Conservation (phyloP, 2,329 filamentous ascomycete genomes). For the Proliferodiscus dingleyae region DNA sequence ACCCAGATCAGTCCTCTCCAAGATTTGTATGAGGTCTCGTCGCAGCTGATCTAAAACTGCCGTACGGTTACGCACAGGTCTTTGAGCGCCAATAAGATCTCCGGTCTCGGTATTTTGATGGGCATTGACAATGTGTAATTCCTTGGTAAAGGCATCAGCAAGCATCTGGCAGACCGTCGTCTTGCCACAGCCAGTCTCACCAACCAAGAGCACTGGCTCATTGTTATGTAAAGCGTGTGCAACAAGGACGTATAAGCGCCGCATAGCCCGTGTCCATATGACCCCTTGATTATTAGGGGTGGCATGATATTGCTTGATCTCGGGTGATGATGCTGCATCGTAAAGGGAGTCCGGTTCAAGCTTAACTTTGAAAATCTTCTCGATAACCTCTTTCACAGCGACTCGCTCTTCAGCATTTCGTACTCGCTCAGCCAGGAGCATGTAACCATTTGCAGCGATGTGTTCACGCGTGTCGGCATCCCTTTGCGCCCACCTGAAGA, state of each 20-base stretch:
- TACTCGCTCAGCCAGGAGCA: conserved; percentile 92
- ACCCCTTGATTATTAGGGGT: conserved; percentile 57
- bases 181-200: conserved; percentile 96
- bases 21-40: conserved; percentile 52
- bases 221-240: conserved; percentile 80
- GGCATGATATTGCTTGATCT: conserved; percentile 45
- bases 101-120: conserved; percentile 98
- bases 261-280: conserved; percentile 95
- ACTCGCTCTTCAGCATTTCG: conserved; percentile 82
- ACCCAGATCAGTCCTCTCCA: conserved; percentile 25
- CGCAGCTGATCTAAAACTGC: conserved; percentile 63
- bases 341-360: conserved; percentile 75
- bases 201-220: conserved; percentile 89
- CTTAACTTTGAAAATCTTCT: conserved; percentile 81
- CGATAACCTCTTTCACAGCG: conserved; percentile 82
- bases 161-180: conserved; percentile 93
- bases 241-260: conserved; percentile 85
- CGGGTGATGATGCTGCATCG: conserved; percentile 50
- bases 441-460: conserved; percentile 87
- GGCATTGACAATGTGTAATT: conserved; percentile 87
- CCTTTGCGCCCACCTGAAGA: conserved; percentile 91
- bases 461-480: conserved; percentile 81
- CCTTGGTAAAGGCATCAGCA: conserved; percentile 70
- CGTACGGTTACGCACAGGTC: conserved; percentile 81
- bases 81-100: conserved; percentile 91